Conservation (phyloP, 495 filamentous ascomycete species). For the Penicillium dipodomyicola region DNA sequence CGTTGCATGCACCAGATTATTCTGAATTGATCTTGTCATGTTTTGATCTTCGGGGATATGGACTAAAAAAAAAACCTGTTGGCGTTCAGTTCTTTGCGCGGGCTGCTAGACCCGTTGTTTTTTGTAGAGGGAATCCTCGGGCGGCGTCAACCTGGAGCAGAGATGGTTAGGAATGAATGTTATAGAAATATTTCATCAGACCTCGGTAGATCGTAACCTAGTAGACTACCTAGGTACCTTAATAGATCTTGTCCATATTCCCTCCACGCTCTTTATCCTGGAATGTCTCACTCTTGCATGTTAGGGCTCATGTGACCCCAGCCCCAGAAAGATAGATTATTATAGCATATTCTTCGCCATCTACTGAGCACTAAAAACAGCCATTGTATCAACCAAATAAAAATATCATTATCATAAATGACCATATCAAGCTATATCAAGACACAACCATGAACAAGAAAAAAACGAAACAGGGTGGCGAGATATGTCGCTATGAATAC, state of each 20-base stretch:
- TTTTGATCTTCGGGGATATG: constrained; percentile 7
- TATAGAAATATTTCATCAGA: constrained; percentile 6
- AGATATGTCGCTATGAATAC: background rate
- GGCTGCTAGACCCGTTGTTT: constrained; percentile 12
- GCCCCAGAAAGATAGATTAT: background rate
- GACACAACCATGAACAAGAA: background rate
- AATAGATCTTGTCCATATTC: background rate
- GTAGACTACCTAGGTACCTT: background rate
- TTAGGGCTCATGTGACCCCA: background rate
- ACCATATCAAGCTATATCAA: background rate
- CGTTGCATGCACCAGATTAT: constrained; percentile 12
- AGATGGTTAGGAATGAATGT: constrained; percentile 22
- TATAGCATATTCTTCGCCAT: background rate
- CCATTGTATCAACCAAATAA: background rate
- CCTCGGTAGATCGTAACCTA: background rate
- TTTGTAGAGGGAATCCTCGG: constrained; percentile 17
- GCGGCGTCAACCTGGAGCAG: constrained; percentile 23
- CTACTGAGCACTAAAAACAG: background rate
- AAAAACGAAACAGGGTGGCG: background rate
- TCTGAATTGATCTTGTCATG: background rate
- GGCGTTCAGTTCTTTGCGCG: constrained; percentile 22
- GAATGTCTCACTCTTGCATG: background rate
- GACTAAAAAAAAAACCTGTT: constrained; percentile 21
- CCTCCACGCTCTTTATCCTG: background rate
- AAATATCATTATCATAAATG: constrained; percentile 1